A percentile compares a stretch with the other conserved stretches of the same genome.
phyloP scores from a whole-genome alignment of 139 green algal genomes.

The Haematococcus lacustris region DNA sequence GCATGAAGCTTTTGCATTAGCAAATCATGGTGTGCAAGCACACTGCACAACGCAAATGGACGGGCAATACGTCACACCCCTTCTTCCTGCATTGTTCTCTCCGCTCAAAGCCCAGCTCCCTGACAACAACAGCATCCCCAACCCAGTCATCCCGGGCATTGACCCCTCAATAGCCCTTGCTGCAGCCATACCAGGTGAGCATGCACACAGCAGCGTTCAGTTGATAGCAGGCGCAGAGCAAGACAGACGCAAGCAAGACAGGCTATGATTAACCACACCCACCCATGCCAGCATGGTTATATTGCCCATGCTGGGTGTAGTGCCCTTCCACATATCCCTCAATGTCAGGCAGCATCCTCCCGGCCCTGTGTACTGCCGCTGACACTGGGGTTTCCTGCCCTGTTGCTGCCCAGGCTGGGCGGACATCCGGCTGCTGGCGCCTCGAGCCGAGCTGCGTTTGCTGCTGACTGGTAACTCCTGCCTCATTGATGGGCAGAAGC shows the following conservation, averaged over 20 bases:
- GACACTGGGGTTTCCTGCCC: too few relatives aligned
- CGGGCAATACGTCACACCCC: conserved; percentile 3
- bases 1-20: conserved; percentile 63
- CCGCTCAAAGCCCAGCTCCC: conserved; percentile 40
- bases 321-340: too few relatives aligned
- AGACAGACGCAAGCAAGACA: too few relatives aligned
- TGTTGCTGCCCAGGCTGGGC: conserved; percentile 63
- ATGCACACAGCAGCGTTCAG: not conserved
- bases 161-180: conserved; percentile 8
- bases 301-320: too few relatives aligned
- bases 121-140: conserved; percentile 42
- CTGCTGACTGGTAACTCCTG: conserved; percentile 40
- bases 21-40: conserved; percentile 21
- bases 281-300: too few relatives aligned
- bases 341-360: too few relatives aligned
- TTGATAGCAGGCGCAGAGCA: too few relatives aligned
- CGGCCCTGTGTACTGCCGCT: too few relatives aligned
- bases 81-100: conserved; percentile 43
- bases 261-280: too few relatives aligned
- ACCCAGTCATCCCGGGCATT: conserved; percentile 20
- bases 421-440: conserved; percentile 66
- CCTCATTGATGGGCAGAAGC: conserved; percentile 49
- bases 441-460: conserved; percentile 72
- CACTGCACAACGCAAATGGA: conserved; percentile 15
- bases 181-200: conserved; percentile 16